Base-by-base conservation (phyloP, 352 stramenopile genomes). In the Phytophthora europaea region DNA sequence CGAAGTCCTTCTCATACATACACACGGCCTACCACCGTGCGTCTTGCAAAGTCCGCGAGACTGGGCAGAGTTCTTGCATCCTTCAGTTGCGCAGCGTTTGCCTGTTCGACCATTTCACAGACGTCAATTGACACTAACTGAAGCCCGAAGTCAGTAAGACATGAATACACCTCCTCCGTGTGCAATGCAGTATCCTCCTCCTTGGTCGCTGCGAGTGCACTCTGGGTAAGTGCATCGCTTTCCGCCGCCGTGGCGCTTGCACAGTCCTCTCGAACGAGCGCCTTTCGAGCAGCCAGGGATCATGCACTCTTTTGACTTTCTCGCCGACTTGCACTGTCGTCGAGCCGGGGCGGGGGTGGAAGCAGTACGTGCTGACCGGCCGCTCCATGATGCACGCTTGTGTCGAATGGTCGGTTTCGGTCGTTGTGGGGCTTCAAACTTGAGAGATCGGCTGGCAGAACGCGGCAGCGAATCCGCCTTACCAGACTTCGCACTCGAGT, bases 41-140 rank as follows among this genome's bases (percentile, higher is more conserved):
- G 77, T 94, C 72, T 97, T 97, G 81, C 90, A 97, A 0, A 95
- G 72, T 38, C 90, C 90, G 22, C 84, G 85, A 23, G 88, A 96
- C 61, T 95, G 89, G 2, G 89, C 88, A 0, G 88, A 94, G 61
- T 97, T 97, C 33, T 87, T 88, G 79, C 90, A 97, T 33, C 75
- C 82, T 63, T 72, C 43, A 20, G 76, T 69, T 8, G 80, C 72
- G 43, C 90, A 97, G 1, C 88, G 84, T 47, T 94, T 94, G n/a
- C 83, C 85, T 91, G 47, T 10, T 31, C n/a, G 22, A 31, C 47
- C 8, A 31, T 53, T 53, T 53, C 20, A 53, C 16, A 2, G 28
- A 31, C n/a, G 47, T 53, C 20, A 53, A 20, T 28, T 53, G 3
- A 13, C 13, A 15, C 13, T 43, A 15, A 43, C 9, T 43, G 34